Evolutionary conservation across 352 stramenopile species (phyloP), one percentile per base, ranked within the genome.

Genomic region (Phytophthora niederhauseri): DNA sequence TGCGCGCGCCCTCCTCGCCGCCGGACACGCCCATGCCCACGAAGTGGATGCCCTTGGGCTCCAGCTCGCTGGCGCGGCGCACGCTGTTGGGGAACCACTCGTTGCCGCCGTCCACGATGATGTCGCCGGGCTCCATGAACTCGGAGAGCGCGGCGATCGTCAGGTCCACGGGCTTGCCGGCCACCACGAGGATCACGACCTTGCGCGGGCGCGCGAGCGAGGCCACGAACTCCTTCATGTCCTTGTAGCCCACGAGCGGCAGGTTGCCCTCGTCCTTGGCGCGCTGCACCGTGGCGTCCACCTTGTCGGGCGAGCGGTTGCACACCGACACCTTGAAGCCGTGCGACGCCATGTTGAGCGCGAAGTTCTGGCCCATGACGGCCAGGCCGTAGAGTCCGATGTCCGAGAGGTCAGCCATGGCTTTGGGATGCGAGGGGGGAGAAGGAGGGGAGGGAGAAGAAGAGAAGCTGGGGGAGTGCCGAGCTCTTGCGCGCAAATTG

Each of bases 61-160:
- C 86, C 34, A 99, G 84, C 75, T 98, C 90, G 71, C 98, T 81
- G 0, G 85, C 82, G 64, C 98, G 91, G 55, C 98, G 94, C 69
- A 99, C 81, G 22, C 89, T 97, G 83, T 99, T 99, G 15, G 97
- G 96, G 77, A 97, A 99, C 97, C 97, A 99, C 87, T 99, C 98
- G 89, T 99, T 99, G 30, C 98, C 98, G 46, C 98, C 98, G 81
- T 99, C 98, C 36, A 99, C 91, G 68, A 99, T 97, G 56, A 99
- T 93, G 87, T 99, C 98, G 14, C 97, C 98, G 41, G 82, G 71
- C 73, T 98, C 95, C 76, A 98, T 87, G 81, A 93, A 83, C 70
- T 96, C 70, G 1, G 85, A 80, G 20, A 99, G 82, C 26, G 79
- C 75, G 1, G 82, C 84, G 81, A 98, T 98, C 15, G 91, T 98